Conservation (phyloP, 179 eudicot species). For the Corrigiola litoralis region DNA sequence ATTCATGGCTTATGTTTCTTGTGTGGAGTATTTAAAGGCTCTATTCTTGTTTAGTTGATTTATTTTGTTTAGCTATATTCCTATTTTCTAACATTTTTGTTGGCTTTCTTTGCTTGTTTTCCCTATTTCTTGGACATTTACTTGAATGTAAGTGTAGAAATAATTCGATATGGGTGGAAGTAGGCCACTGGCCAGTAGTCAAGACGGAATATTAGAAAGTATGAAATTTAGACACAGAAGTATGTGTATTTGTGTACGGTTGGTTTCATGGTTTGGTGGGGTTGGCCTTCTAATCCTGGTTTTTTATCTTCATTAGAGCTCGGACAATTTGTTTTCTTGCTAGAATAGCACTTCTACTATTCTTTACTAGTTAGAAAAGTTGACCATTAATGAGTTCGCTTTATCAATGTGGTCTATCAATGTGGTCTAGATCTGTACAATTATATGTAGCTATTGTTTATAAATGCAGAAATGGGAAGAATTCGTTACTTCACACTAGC, state of each 20-base stretch:
- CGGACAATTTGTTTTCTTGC: not conserved
- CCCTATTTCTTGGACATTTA: slow-evolving; percentile 9
- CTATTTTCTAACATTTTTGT: not conserved
- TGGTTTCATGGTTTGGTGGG: slow-evolving; percentile 11
- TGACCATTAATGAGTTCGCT: too few species aligned
- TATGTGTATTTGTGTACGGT: not conserved
- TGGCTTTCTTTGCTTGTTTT: not conserved
- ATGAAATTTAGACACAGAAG: not conserved
- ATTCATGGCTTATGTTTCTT: not conserved
- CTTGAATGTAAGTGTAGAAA: not conserved
- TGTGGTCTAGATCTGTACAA: too few species aligned
- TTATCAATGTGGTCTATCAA: too few species aligned
- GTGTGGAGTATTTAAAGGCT: not conserved
- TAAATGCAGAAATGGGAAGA: too few species aligned
- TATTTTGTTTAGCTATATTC: not conserved
- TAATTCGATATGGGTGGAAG: slow-evolving; percentile 19
- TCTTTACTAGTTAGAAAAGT: slow-evolving; percentile 7
- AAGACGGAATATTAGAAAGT: not conserved
- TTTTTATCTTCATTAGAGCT: not conserved
- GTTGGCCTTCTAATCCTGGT: slow-evolving; percentile 23
- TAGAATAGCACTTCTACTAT: not conserved
- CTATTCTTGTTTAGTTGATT: not conserved
- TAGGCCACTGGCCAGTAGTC: slow-evolving; percentile 31
- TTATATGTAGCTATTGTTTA: too few species aligned
- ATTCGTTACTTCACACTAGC: too few species aligned